Percentiles rank a stretch among this genome's conserved stretches.
phyloP scores from a whole-genome alignment of 2,329 filamentous ascomycete species.

The Blastomyces parvus region DNA sequence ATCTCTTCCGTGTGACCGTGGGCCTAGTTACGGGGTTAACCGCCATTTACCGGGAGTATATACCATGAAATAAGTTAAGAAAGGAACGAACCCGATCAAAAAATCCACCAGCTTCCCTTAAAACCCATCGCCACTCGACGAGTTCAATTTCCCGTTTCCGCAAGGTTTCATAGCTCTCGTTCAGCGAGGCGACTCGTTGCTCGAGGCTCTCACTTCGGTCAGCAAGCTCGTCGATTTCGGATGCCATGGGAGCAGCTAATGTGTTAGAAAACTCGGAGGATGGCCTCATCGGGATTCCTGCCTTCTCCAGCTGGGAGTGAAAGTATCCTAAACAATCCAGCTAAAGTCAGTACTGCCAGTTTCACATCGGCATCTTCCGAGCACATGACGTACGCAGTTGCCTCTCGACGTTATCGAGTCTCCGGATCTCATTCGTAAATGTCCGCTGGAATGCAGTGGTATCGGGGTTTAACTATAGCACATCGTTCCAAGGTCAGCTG shows the following conservation, averaged over 20 bases:
- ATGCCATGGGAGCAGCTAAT: conserved; percentile 76
- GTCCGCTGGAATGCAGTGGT: conserved; percentile 92
- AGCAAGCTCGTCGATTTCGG: conserved; percentile 91
- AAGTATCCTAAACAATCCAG: conserved; percentile 64
- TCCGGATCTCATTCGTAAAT: conserved; percentile 93
- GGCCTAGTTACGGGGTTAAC: conserved; percentile 41
- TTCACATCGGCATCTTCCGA: conserved; percentile 5
- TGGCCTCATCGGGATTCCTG: conserved; percentile 72
- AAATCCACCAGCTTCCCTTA: conserved; percentile 92
- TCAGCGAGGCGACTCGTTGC: conserved; percentile 79
- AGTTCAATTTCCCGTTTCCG: conserved; percentile 97
- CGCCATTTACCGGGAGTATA: neutral
- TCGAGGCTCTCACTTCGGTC: conserved; percentile 89
- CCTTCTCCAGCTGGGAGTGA: conserved; percentile 90
- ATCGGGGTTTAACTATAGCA: conserved; percentile 71
- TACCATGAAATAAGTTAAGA: neutral
- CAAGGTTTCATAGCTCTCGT: conserved; percentile 96
- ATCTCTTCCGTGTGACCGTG: conserved; percentile 97
- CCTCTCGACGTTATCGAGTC: conserved; percentile 94
- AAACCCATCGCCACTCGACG: conserved; percentile 96
- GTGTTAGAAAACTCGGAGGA: conserved; percentile 84
- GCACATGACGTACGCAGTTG: conserved; percentile 66
- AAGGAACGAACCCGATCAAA: conserved; percentile 61
- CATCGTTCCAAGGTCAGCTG: conserved; percentile 15
- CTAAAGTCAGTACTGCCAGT: conserved; percentile 7